Conservation (phyloP, 2,329 filamentous ascomycete species). For the Arthrobotrys iridis region DNA sequence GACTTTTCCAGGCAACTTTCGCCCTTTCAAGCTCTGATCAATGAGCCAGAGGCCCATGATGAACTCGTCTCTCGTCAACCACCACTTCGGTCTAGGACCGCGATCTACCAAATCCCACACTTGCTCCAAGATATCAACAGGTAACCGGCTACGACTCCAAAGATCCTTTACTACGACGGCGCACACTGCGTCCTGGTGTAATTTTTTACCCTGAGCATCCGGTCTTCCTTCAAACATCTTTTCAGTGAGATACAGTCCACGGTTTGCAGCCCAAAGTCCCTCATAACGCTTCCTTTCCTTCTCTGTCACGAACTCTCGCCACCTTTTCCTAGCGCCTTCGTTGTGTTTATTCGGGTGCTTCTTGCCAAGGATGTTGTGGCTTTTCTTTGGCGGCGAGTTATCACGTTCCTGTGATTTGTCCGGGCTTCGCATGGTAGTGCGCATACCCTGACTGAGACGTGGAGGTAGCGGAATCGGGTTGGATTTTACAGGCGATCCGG, state of each 20-base stretch:
- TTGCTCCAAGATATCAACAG: conserved; percentile 74
- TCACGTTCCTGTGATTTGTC: conserved; percentile 29
- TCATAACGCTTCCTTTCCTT: conserved; percentile 82
- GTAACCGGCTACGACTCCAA: conserved; percentile 77
- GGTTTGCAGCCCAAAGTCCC: conserved; percentile 84
- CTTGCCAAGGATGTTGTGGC: conserved; percentile 65
- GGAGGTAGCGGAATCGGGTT: conserved; percentile 45
- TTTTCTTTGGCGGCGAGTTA: conserved; percentile 34
- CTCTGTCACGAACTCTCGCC: conserved; percentile 78
- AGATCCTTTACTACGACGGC: conserved; percentile 78
- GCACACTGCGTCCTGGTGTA: conserved; percentile 67
- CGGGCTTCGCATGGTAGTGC: conserved; percentile 49
- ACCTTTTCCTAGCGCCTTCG: conserved; percentile 77
- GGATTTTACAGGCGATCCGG: conserved; percentile 47
- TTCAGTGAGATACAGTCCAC: conserved; percentile 65
- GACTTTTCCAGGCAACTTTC: conserved; percentile 78
- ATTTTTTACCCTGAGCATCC: conserved; percentile 35
- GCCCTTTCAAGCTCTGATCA: conserved; percentile 79
- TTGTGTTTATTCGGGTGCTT: conserved; percentile 78
- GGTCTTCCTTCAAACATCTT: conserved; percentile 57
- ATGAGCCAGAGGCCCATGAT: conserved; percentile 85
- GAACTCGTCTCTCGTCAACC: conserved; percentile 75
- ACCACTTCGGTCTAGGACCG: conserved; percentile 63
- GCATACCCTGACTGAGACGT: conserved; percentile 8
- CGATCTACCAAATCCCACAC: conserved; percentile 80